phyloP scores from a whole-genome alignment of 768 basidiomycete species.

The Chiua virens region DNA sequence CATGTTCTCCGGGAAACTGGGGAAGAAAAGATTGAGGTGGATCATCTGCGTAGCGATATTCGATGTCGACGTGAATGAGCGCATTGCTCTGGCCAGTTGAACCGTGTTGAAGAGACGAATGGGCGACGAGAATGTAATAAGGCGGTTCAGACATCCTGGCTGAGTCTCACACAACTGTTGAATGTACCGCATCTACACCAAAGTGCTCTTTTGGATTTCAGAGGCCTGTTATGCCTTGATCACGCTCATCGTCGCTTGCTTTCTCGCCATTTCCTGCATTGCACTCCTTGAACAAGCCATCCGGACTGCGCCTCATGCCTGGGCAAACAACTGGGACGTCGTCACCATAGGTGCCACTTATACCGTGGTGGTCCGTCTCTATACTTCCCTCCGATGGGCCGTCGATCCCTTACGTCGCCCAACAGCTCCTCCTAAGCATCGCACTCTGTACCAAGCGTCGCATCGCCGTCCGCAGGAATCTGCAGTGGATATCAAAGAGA shows the following conservation, averaged over 20 bases:
- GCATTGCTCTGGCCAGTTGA: conserved; percentile 36
- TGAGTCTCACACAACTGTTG: conserved; percentile 3
- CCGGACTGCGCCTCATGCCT: conserved; percentile 57
- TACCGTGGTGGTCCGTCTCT: conserved; percentile 58
- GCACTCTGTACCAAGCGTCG: conserved; percentile 67
- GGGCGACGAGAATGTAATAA: conserved; percentile 68
- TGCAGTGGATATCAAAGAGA: conserved; percentile 67
- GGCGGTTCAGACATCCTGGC: conserved; percentile 48
- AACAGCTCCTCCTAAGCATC: conserved; percentile 56
- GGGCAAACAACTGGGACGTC: conserved; percentile 65
- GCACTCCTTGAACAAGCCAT: conserved; percentile 73
- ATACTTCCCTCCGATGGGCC: background rate
- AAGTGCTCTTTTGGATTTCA: conserved; percentile 50
- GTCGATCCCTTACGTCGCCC: background rate
- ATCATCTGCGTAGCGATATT: conserved; percentile 84
- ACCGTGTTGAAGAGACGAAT: conserved; percentile 43
- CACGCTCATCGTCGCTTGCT: conserved; percentile 48
- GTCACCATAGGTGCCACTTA: conserved; percentile 72
- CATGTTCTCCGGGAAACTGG: conserved; percentile 60
- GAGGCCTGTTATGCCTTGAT: conserved; percentile 54
- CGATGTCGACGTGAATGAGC: conserved; percentile 64
- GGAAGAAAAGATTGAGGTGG: conserved; percentile 65
- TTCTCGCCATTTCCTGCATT: conserved; percentile 61
- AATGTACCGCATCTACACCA: conserved; percentile 34
- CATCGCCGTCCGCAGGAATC: conserved; percentile 59